Conservation (phyloP, 2,329 filamentous ascomycete species). For the Alternaria gansuensis region DNA sequence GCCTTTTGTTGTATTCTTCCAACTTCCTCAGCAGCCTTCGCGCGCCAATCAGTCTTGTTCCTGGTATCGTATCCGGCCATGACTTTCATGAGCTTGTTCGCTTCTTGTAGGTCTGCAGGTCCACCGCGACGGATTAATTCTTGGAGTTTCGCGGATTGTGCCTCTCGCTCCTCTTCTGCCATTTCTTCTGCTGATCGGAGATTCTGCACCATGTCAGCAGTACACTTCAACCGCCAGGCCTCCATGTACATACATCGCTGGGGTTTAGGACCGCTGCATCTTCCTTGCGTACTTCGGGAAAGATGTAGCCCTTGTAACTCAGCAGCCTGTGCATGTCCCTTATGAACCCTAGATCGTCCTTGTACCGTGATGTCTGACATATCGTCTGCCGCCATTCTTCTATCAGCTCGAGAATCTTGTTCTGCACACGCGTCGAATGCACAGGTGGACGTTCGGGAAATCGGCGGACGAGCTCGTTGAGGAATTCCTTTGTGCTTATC, state of each 20-base stretch:
- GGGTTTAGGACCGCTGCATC: conserved; percentile 97
- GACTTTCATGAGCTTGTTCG: conserved; percentile 97
- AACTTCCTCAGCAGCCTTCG: conserved; percentile 96
- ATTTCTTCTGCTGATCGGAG: conserved; percentile 97
- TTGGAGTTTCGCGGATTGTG: conserved; percentile 97
- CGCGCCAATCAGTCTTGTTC: conserved; percentile 96
- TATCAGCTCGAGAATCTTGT: conserved; percentile 92
- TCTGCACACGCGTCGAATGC: conserved; percentile 85
- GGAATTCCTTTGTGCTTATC: conserved; percentile 97
- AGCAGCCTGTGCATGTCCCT: conserved; percentile 96
- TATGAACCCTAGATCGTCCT: conserved; percentile 95
- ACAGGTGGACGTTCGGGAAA: conserved; percentile 94
- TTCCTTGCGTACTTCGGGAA: conserved; percentile 89
- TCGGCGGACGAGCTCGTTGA: conserved; percentile 95
- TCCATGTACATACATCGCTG: conserved; percentile 78
- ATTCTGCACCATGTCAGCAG: conserved; percentile 66
- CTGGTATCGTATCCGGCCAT: conserved; percentile 98
- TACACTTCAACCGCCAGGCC: background rate
- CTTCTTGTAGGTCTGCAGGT: conserved; percentile 93
- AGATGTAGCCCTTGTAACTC: conserved; percentile 96
- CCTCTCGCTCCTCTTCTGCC: conserved; percentile 94
- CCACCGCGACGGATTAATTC: conserved; percentile 92
- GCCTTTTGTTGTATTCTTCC: conserved; percentile 96
- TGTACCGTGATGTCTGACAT: conserved; percentile 97
- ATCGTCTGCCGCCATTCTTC: conserved; percentile 99